These are phyloP conservation scores for Medicago arabica DNA, from an alignment of 306 rosid species.

Conservation along the genomic window DNA sequence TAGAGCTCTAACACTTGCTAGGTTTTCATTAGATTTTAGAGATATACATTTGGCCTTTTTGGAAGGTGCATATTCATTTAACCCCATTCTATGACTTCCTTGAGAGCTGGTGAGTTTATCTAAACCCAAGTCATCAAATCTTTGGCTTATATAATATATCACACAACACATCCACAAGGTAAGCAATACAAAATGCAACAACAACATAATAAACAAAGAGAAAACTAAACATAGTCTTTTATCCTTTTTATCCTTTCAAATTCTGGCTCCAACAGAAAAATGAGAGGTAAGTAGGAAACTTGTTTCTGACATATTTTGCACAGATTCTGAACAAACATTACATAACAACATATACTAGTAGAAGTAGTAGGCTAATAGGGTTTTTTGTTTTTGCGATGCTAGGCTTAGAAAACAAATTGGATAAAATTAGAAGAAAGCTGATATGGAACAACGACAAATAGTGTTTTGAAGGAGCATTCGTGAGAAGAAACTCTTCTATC, in stretches of 20 bases:
- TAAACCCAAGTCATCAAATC: too few relatives aligned
- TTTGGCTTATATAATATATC: too few relatives aligned
- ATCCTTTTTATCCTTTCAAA: conserved; percentile 7
- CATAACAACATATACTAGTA: conserved; percentile 14
- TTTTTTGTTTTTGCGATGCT: neutral
- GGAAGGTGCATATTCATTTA: too few relatives aligned
- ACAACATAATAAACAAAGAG: neutral
- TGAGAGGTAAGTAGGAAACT: neutral
- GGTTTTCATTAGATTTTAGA: too few relatives aligned
- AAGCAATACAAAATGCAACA: conserved; percentile 36
- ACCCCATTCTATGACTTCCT: too few relatives aligned
- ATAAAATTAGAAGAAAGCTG: neutral
- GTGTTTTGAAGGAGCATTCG: neutral
- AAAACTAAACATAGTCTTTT: neutral
- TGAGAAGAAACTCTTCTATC: conserved; percentile 56
- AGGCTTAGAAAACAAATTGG: neutral
- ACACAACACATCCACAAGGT: conserved; percentile 20
- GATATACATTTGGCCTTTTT: too few relatives aligned
- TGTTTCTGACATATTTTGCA: neutral
- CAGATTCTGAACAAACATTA: neutral
- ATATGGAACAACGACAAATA: neutral
- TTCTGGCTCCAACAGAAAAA: neutral
- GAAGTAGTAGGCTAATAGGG: neutral
- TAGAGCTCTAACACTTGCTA: too few relatives aligned
- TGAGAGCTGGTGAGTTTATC: too few relatives aligned